phyloP scores from a whole-genome alignment of 2,329 filamentous ascomycete genomes.

The Fusarium siculi region DNA sequence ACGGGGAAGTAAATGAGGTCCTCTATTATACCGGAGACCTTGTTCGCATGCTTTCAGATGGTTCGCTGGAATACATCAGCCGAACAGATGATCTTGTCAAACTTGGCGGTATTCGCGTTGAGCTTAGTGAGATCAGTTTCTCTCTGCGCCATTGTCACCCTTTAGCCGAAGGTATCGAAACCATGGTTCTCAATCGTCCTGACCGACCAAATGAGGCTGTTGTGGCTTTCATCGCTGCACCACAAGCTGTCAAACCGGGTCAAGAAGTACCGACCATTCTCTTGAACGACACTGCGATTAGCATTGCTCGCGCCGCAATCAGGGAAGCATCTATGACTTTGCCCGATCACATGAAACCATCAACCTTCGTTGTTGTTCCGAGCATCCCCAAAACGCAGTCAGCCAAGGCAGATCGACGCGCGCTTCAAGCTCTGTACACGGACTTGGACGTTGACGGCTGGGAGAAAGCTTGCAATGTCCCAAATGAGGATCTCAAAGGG shows the following conservation, averaged over 20 bases:
- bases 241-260: not conserved
- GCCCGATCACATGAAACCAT: not conserved
- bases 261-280: not conserved
- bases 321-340: not conserved
- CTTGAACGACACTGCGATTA: not conserved
- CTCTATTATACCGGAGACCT: slow-evolving; percentile 51
- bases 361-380: not conserved
- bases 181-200: slow-evolving; percentile 2
- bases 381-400: slow-evolving; percentile 7
- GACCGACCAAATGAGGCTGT: not conserved
- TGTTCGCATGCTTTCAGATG: slow-evolving; percentile 41
- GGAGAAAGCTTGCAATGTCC: not conserved
- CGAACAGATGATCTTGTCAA: slow-evolving; percentile 40
- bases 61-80: slow-evolving; percentile 37
- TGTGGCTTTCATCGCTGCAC: not conserved
- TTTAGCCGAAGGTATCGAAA: slow-evolving; percentile 3
- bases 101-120: slow-evolving; percentile 40
- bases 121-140: slow-evolving; percentile 45
- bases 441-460: not conserved
- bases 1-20: slow-evolving; percentile 21
- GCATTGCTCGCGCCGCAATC: slow-evolving; percentile 1
- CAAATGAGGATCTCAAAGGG: not conserved
- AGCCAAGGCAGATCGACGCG: slow-evolving; percentile 8
- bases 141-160: slow-evolving; percentile 1
- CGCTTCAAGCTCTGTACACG: not conserved